Evolutionary conservation across 2,329 filamentous ascomycete genomes (phyloP).

Genomic region (Phaeophleospora eucalypticola): DNA sequence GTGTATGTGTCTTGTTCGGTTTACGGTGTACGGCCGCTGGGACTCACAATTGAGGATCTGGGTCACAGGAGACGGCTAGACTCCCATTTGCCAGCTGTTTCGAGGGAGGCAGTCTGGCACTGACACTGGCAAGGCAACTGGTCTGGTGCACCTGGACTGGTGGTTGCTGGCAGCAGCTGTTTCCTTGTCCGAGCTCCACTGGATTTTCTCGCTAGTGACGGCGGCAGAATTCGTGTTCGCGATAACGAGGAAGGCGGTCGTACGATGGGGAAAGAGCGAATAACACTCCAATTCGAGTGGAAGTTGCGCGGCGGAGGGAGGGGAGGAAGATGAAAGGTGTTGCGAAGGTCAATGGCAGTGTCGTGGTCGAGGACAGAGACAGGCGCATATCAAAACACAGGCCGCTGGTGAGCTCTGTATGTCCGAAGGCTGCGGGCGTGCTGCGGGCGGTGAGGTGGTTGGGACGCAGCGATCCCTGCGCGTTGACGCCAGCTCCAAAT

Average conservation of each 20-base stretch:
- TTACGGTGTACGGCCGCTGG: too few relatives aligned
- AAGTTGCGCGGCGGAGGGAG: background rate
- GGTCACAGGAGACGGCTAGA: constrained; percentile 6
- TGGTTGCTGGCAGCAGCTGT: background rate
- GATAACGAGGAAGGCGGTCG: constrained; percentile 1
- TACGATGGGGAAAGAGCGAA: background rate
- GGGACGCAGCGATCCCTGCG: background rate
- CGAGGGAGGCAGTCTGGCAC: too few relatives aligned
- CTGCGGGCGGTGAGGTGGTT: background rate
- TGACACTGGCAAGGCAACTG: too few relatives aligned
- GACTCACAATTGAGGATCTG: too few relatives aligned
- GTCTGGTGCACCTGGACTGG: background rate
- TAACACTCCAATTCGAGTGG: background rate
- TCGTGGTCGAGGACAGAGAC: background rate
- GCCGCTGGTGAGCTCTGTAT: too few relatives aligned
- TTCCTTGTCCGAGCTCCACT: background rate
- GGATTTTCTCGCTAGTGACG: background rate
- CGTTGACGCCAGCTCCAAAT: too few relatives aligned
- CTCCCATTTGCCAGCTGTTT: constrained; percentile 14
- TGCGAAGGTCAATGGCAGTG: background rate
- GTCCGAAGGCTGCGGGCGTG: too few relatives aligned
- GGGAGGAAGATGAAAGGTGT: background rate
- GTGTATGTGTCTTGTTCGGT: too few relatives aligned
- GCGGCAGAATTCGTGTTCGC: constrained; percentile 3
- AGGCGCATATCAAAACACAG: background rate